A percentile compares a stretch with the other conserved stretches of the same genome.
phyloP scores from a whole-genome alignment of 306 rosid species.

The Glycyrrhiza uralensis region DNA sequence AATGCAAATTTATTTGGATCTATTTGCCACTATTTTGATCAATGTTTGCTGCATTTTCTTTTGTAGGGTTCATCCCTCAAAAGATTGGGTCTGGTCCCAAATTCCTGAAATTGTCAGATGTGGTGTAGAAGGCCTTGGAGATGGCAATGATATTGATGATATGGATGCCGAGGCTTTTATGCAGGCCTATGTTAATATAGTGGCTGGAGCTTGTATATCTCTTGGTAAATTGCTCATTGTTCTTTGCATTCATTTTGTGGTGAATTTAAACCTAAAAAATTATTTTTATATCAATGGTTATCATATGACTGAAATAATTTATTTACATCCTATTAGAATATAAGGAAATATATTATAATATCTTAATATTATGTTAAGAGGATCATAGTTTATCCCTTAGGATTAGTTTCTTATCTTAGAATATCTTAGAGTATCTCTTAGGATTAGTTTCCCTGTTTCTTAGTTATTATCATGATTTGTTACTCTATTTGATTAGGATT shows the following conservation, averaged over 20 bases:
- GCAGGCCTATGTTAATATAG: slow-evolving; percentile 91
- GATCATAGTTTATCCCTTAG: too few relatives aligned
- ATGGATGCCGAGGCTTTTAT: slow-evolving; percentile 85
- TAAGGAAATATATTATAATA: too few relatives aligned
- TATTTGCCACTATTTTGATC: slow-evolving; percentile 29
- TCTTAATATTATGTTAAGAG: too few relatives aligned
- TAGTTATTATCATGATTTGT: too few relatives aligned
- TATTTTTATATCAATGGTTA: not conserved
- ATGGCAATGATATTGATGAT: slow-evolving; percentile 62
- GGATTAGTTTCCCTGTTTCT: too few relatives aligned
- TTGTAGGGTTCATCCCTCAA: slow-evolving; percentile 84
- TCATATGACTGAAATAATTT: not conserved
- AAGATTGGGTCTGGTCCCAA: slow-evolving; percentile 87
- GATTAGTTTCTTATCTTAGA: too few relatives aligned
- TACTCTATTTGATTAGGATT: too few relatives aligned
- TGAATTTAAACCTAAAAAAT: slow-evolving; percentile 17
- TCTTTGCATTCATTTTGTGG: slow-evolving; percentile 24
- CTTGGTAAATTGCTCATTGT: slow-evolving; percentile 55
- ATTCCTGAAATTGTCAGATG: slow-evolving; percentile 76
- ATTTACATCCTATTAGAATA: too few relatives aligned
- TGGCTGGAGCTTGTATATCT: slow-evolving; percentile 92
- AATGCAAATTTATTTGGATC: slow-evolving; percentile 24
- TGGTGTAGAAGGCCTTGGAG: slow-evolving; percentile 61
- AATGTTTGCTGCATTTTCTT: slow-evolving; percentile 20
- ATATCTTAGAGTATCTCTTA: too few relatives aligned